These are phyloP conservation scores for Hyaloscypha hepaticicola DNA, from an alignment of 495 filamentous ascomycete genomes.

Conservation along the genomic window DNA sequence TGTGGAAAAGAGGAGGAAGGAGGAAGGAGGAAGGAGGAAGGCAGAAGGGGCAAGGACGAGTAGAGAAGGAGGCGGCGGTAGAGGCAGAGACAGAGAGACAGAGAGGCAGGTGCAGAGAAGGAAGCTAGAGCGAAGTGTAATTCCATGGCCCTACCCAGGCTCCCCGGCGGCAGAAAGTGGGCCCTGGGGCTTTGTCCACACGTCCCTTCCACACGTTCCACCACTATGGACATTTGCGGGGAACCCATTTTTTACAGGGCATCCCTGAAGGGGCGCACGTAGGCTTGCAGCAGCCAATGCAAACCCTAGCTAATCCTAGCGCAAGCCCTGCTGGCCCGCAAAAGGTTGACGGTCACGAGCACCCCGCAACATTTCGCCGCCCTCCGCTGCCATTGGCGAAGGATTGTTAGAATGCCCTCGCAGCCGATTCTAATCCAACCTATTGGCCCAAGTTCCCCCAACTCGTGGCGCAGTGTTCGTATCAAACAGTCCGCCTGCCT, in stretches of 20 bases:
- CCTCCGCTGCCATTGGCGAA: not conserved
- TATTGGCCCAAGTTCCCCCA: too few relatives aligned
- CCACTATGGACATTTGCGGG: constrained; percentile 19
- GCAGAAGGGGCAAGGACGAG: not conserved
- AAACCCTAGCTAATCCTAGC: not conserved
- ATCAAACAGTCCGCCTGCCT: too few relatives aligned
- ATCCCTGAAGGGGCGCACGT: constrained; percentile 1
- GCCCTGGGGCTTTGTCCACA: constrained; percentile 16
- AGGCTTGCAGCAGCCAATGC: constrained; percentile 10
- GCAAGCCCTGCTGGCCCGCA: too few relatives aligned
- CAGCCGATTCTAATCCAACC: not conserved
- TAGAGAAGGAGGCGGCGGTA: not conserved
- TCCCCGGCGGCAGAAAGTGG: not conserved
- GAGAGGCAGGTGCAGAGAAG: constrained; percentile 2
- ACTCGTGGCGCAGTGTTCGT: too few relatives aligned
- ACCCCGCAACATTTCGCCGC: not conserved
- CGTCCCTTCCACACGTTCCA: constrained; percentile 19
- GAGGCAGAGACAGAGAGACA: not conserved
- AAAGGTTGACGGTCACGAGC: constrained; percentile 18
- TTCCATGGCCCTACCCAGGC: not conserved
- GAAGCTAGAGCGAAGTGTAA: constrained; percentile 5
- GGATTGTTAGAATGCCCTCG: too few relatives aligned
- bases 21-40: not conserved
- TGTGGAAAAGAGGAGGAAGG: not conserved
- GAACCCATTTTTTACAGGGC: constrained; percentile 15